Conservation (phyloP, 345 rosid species). For the Hibiscus syriacus region DNA sequence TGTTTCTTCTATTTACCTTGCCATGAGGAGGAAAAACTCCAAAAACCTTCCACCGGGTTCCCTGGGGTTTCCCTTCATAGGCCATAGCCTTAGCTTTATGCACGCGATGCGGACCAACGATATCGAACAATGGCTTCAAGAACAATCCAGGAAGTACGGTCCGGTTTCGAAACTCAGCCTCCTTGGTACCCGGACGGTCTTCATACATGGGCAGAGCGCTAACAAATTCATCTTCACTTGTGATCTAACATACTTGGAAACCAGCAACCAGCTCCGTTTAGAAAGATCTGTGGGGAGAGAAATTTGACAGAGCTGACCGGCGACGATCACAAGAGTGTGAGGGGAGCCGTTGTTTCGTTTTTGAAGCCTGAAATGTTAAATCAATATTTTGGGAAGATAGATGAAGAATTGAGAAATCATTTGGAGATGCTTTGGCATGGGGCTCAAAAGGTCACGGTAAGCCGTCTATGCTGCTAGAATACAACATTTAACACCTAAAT, state of each 20-base stretch:
- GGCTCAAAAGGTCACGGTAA: slow-evolving; percentile 25
- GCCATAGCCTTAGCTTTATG: slow-evolving; percentile 31
- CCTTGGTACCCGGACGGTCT: slow-evolving; percentile 34
- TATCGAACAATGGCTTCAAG: slow-evolving; percentile 27
- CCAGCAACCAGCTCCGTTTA: slow-evolving; percentile 22
- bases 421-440: slow-evolving; percentile 29
- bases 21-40: slow-evolving; percentile 9
- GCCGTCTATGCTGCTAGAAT: too few species aligned
- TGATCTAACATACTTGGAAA: slow-evolving; percentile 17
- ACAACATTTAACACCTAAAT: too few species aligned
- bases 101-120: slow-evolving; percentile 16
- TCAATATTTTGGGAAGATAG: slow-evolving; percentile 35
- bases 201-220: slow-evolving; percentile 34
- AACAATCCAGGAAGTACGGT: slow-evolving; percentile 26
- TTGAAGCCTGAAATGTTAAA: slow-evolving; percentile 50
- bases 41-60: slow-evolving; percentile 36
- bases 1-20: slow-evolving; percentile 14
- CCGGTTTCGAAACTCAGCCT: slow-evolving; percentile 32
- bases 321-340: slow-evolving; percentile 35
- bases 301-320: slow-evolving; percentile 27
- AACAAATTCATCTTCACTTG: slow-evolving; percentile 34
- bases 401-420: slow-evolving; percentile 35
- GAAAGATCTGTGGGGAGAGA: slow-evolving; percentile 24
- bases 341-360: slow-evolving; percentile 34
- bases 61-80: slow-evolving; percentile 29